A percentile compares a stretch with the other conserved stretches of the same genome.
These are phyloP conservation scores for Ailanthus altissimus DNA, from an alignment of 345 rosid species.

Conservation along the genomic window DNA sequence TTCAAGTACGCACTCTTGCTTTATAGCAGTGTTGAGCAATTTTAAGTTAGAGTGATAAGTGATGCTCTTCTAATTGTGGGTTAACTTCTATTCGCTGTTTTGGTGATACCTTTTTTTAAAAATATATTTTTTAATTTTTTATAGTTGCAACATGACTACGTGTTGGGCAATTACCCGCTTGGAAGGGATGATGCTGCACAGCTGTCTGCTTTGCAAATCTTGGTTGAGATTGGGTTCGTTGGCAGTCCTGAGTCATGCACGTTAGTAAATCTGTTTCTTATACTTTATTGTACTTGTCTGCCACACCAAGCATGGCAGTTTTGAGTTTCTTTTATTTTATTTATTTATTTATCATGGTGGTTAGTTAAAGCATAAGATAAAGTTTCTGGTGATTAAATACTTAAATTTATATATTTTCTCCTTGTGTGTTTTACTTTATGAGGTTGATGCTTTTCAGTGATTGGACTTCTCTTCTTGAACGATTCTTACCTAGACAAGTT, in stretches of 20 bases:
- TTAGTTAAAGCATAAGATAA: not conserved
- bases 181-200: conserved; percentile 99
- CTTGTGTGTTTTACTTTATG: conserved; percentile 20
- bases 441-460: conserved; percentile 49
- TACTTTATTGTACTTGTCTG: not conserved
- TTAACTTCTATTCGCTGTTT: conserved; percentile 1
- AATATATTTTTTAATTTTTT: no score
- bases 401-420: not conserved
- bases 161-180: conserved; percentile 95
- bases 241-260: conserved; percentile 84
- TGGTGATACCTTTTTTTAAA: conserved; percentile 25
- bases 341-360: not conserved
- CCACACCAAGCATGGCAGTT: not conserved
- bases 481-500: conserved; percentile 90
- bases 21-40: conserved; percentile 6
- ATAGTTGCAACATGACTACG: conserved; percentile 97
- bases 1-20: conserved; percentile 64
- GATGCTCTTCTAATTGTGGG: conserved; percentile 1
- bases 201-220: conserved; percentile 90
- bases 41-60: not conserved
- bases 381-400: not conserved
- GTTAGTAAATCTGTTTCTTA: conserved; percentile 45
- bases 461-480: conserved; percentile 89
- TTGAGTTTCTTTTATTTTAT: conserved; percentile 5
- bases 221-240: conserved; percentile 89